Conservation (phyloP, 257 asterid species). For the Fraxinus americana region DNA sequence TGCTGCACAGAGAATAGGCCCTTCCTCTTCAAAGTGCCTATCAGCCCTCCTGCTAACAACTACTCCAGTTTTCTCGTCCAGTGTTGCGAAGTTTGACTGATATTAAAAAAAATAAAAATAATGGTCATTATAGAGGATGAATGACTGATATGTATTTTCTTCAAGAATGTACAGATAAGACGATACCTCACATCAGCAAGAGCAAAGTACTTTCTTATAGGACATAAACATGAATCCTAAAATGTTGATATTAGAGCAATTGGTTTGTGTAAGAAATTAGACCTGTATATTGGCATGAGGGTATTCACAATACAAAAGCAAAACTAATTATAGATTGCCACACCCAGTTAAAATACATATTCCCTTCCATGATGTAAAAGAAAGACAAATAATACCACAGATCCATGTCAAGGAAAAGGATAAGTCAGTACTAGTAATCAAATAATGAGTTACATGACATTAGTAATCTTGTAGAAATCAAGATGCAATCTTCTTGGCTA, state of each 20-base stretch:
- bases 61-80: conserved; percentile 80
- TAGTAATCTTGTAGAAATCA: not conserved
- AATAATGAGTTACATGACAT: not conserved
- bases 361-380: not conserved
- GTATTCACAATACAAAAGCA: not conserved
- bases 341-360: not conserved
- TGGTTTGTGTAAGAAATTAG: not conserved
- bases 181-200: not conserved
- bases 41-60: conserved; percentile 94
- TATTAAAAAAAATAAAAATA: conserved; percentile 8
- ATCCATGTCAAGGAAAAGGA: not conserved
- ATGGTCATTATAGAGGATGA: conserved; percentile 8
- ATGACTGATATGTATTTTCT: not conserved
- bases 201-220: not conserved
- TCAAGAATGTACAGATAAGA: not conserved
- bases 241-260: not conserved
- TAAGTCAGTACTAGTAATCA: not conserved
- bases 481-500: not conserved
- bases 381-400: not conserved
- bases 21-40: conserved; percentile 99
- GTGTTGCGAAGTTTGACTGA: conserved; percentile 95
- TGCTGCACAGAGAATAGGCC: conserved; percentile 90
- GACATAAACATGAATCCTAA: not conserved
- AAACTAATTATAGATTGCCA: not conserved
- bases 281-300: not conserved